A percentile compares a stretch with the other conserved stretches of the same genome.
phyloP scores from a whole-genome alignment of 768 basidiomycete species.

The Agaricus bisporus region DNA sequence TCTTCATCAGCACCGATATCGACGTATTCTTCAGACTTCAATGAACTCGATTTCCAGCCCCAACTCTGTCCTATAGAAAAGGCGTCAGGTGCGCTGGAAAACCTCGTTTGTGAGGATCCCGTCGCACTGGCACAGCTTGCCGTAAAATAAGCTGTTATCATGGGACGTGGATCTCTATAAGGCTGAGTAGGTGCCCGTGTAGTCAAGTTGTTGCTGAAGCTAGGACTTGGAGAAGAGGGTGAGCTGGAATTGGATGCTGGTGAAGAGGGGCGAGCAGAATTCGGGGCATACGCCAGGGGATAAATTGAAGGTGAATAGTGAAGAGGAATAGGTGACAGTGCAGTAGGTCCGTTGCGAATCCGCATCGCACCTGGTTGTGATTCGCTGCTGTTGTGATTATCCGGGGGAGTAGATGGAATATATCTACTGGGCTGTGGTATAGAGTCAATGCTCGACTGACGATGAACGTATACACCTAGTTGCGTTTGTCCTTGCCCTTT shows the following conservation, averaged over 20 bases:
- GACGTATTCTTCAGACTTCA: slow-evolving; percentile 44
- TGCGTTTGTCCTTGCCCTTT: slow-evolving; percentile 53
- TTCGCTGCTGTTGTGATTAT: not conserved
- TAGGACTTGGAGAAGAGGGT: slow-evolving; percentile 17
- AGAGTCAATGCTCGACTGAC: slow-evolving; percentile 76
- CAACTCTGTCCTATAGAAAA: slow-evolving; percentile 86
- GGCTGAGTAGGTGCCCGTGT: slow-evolving; percentile 48
- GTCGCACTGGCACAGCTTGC: slow-evolving; percentile 78
- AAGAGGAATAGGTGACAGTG: slow-evolving; percentile 10
- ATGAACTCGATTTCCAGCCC: slow-evolving; percentile 78
- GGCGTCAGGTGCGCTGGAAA: slow-evolving; percentile 79
- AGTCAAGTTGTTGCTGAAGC: slow-evolving; percentile 5
- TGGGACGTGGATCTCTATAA: slow-evolving; percentile 69
- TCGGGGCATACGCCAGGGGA: slow-evolving; percentile 38
- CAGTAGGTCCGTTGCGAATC: slow-evolving; percentile 7
- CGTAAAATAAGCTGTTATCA: slow-evolving; percentile 75
- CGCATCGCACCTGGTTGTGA: not conserved
- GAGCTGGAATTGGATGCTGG: slow-evolving; percentile 15
- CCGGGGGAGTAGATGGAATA: slow-evolving; percentile 12
- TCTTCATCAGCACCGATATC: slow-evolving; percentile 32
- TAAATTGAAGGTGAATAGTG: slow-evolving; percentile 43
- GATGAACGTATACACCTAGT: slow-evolving; percentile 83
- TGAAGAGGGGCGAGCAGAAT: slow-evolving; percentile 21
- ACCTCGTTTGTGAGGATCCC: slow-evolving; percentile 77
- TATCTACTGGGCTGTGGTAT: slow-evolving; percentile 70